A percentile compares a stretch with the other conserved stretches of the same genome.
phyloP scores from a whole-genome alignment of 169 alveolate genomes.

The Eimeria tenella region DNA sequence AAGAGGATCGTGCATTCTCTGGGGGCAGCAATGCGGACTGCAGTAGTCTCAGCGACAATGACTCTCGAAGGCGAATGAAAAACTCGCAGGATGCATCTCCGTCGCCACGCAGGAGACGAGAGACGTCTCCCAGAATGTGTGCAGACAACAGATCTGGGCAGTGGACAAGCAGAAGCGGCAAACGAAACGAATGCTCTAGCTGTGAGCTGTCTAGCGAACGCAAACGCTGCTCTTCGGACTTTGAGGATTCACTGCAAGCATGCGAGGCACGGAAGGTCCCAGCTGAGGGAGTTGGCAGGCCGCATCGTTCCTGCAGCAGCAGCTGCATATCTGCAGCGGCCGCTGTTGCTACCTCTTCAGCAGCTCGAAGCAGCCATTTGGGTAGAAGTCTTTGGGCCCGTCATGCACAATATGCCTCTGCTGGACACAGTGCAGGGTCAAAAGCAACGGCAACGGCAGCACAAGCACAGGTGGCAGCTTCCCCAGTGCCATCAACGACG shows the following conservation, averaged over 20 bases:
- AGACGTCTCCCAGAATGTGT: not conserved
- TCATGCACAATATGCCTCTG: not conserved
- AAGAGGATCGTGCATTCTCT: constrained; percentile 10
- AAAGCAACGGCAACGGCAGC: constrained; percentile 9
- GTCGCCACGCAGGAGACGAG: not conserved
- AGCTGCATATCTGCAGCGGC: constrained; percentile 3
- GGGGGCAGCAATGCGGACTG: constrained; percentile 67
- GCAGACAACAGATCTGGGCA: not conserved
- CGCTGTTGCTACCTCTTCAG: not conserved
- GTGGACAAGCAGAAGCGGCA: not conserved
- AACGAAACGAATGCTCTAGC: not conserved
- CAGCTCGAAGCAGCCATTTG: not conserved
- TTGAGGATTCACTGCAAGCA: constrained; percentile 51
- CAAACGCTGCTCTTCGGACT: constrained; percentile 35
- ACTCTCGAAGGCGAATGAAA: not conserved
- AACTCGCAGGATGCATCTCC: not conserved
- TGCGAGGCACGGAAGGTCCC: constrained; percentile 2
- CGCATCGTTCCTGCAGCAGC: not conserved
- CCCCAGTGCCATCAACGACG: not conserved
- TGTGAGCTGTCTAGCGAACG: not conserved
- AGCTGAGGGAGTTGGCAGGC: not conserved
- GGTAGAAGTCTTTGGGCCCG: not conserved
- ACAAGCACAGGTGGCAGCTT: not conserved
- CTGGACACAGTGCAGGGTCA: not conserved
- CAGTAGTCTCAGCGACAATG: constrained; percentile 39